Evolutionary conservation across 257 asterid genomes (phyloP), one percentile per base, ranked within the genome.

Genomic region (Gentiana macrophylla): DNA sequence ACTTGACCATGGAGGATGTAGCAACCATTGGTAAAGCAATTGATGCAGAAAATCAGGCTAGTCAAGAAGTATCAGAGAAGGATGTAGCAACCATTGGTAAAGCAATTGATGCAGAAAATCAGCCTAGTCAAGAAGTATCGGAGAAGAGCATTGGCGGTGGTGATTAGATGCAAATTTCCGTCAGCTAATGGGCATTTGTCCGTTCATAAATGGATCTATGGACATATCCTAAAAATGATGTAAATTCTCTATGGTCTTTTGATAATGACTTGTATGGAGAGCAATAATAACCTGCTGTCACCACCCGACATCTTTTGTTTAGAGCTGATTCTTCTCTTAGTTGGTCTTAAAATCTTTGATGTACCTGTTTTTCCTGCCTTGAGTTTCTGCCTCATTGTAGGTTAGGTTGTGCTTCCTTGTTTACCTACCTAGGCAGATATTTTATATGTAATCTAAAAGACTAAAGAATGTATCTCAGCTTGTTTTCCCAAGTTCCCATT

Each of bases 111-210:
- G 66, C 53, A 37, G 67, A 63, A 38, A 50, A 56, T 32, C 54
- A 48, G 24, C 10, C 67, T 32, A 57, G 37, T 60, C 15, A 38
- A 13, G 57, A 55, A 59, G 60, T 59, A 46, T 56, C 54, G 47
- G 53, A 37, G 74, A 64, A 64, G 74, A 68, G 69, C 71, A 61
- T 64, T 68, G 65, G 68, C 74, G 55, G 50, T 50, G 79, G 79
- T 49, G 64, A 64, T 70, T 62, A 59, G 52, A 59, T 48, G 55
- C 47, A 37, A 62, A 45, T 36, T 72, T 62, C 57, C 79, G 75
- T 66, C 53, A 34, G 72, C 65, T 64, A 57, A 57, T 62, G 67
- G 60, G 53, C 54, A 65, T 53, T 69, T 65, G 63, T 52, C 65
- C 64, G 55, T 62, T 62, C 48, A 53, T 51, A 61, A 50, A 13